These are phyloP conservation scores for Amanita muscaria DNA, from an alignment of 768 basidiomycete species.

Conservation along the genomic window DNA sequence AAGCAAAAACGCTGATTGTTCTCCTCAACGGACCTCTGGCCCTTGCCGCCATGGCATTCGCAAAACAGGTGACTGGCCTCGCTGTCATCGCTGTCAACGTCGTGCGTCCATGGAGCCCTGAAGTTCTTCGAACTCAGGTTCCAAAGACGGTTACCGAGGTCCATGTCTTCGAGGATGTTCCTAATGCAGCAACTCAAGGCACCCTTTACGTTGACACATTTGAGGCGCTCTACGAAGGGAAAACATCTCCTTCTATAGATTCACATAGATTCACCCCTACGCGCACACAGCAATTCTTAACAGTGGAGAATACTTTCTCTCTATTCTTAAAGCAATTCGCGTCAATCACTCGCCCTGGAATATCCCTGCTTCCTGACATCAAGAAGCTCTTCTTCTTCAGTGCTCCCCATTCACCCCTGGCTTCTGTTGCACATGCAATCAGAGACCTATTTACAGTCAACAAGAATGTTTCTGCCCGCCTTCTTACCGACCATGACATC, in stretches of 20 bases:
- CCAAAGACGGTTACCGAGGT: constrained; percentile 52
- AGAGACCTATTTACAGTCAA: constrained; percentile 49
- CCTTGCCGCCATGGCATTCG: constrained; percentile 47
- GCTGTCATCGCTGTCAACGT: constrained; percentile 69
- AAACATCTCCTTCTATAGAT: constrained; percentile 33
- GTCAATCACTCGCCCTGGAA: constrained; percentile 20
- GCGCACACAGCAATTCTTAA: constrained; percentile 44
- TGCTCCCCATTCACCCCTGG: constrained; percentile 44
- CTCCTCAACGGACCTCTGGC: constrained; percentile 71
- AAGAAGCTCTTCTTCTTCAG: constrained; percentile 63
- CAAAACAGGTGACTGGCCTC: constrained; percentile 35
- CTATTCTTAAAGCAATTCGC: constrained; percentile 29
- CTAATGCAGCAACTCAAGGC: constrained; percentile 51
- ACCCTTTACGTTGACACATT: constrained; percentile 68
- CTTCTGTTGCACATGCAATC: constrained; percentile 47
- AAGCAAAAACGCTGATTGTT: constrained; percentile 61
- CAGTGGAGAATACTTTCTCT: constrained; percentile 32
- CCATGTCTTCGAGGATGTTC: constrained; percentile 75
- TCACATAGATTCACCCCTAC: constrained; percentile 52
- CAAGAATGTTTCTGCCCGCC: constrained; percentile 45
- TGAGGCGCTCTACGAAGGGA: constrained; percentile 38
- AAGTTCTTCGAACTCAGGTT: constrained; percentile 47
- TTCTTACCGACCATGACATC: constrained; percentile 63
- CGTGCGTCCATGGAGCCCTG: constrained; percentile 76
- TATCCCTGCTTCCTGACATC: constrained; percentile 37